Evolutionary conservation across 345 rosid genomes (phyloP), one percentile per base, ranked within the genome.

Genomic region (Eucalyptus shirleyi): DNA sequence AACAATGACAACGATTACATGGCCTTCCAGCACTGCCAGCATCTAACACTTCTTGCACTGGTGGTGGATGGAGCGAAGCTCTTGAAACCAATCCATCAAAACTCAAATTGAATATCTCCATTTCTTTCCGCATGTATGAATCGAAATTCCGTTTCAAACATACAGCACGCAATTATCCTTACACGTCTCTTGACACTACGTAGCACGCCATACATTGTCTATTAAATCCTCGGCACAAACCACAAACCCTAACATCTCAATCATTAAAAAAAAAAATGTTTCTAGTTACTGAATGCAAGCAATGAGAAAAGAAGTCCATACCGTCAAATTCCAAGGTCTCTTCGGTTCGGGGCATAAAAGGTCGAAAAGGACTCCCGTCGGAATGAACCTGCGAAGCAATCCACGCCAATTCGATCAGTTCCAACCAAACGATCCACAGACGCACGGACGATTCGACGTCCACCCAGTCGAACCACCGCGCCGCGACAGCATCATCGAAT

Each of bases 251-350:
- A 69, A 69, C 40, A 3, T 9, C 44, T 69, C 24, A 9, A 69
- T 69, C 44, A 34, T 34, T 16, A 6, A 6, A 50, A 18, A 51
- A 17, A 50, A 50, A 53, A 53, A 53, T 19, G 83, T 77, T 77
- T 15, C 45, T 3, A 21, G 45, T 77, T 77, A 37, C 45, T 19
- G 21, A 90, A 65, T 4, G 40, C 62, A 47, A 56, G 50, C n/a
- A 28, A 53, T 60, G 32, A 87, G 53, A 60, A 37, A 37, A 87
- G 28, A 91, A 91, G n/a, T 88, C 23, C 6, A 59, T 90, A 98
- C 99, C 88, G 99, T 97, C 91, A 98, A 93, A 93, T 96, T 96
- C 99, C 99, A 97, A 86, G 99, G 99, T 90, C 99, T 92, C 93
- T 96, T 96, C 2, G 98, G 99, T 90, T 97, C 96, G 5, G 96